Conservation (phyloP, 257 asterid genomes). For the Solanum ossicruentum region DNA sequence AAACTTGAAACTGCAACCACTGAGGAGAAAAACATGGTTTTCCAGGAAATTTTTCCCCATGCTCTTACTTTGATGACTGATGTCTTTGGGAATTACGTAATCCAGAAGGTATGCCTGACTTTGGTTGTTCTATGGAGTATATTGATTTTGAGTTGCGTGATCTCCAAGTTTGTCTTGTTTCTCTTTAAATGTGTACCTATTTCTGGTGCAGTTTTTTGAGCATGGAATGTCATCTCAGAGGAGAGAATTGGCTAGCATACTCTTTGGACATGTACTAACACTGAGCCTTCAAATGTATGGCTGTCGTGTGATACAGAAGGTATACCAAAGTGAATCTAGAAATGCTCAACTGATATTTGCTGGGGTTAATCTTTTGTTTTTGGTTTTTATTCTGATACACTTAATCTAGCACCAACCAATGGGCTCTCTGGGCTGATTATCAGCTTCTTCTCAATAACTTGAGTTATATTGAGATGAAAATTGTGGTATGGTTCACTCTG, state of each 20-base stretch:
- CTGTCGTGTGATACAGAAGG: conserved; percentile 98
- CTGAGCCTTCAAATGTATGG: conserved; percentile 98
- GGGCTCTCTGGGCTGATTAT: not conserved
- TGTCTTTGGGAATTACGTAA: conserved; percentile 91
- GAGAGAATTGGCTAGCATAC: conserved; percentile 75
- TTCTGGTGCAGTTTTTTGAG: conserved; percentile 63
- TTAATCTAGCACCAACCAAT: not conserved
- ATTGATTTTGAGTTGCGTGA: not conserved
- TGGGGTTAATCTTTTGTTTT: not conserved
- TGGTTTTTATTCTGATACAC: not conserved
- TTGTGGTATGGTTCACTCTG: conserved; percentile 1
- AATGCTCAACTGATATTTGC: not conserved
- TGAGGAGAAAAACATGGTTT: conserved; percentile 88
- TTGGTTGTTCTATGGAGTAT: not conserved
- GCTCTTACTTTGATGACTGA: conserved; percentile 88
- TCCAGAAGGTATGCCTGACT: conserved; percentile 59
- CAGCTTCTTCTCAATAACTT: not conserved
- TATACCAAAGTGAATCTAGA: conserved; percentile 4
- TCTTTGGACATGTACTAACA: conserved; percentile 77
- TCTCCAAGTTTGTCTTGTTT: not conserved
- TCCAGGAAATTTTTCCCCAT: conserved; percentile 76
- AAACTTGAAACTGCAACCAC: conserved; percentile 88
- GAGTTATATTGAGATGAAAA: not conserved
- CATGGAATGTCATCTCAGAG: conserved; percentile 85
- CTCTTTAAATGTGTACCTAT: not conserved